phyloP scores from a whole-genome alignment of 805 yeast species.

The Metschnikowia vanudenii region DNA sequence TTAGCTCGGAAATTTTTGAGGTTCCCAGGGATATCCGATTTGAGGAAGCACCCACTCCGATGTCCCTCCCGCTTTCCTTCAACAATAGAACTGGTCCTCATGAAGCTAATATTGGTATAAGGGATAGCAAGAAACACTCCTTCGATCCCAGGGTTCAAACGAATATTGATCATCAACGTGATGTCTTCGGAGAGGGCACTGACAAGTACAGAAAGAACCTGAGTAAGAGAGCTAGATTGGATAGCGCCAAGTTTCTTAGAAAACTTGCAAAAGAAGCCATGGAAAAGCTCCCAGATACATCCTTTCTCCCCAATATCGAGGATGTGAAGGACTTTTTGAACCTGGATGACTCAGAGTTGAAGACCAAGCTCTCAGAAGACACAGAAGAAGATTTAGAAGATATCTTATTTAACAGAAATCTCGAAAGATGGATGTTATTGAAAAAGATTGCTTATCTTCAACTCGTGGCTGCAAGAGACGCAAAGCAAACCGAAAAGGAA shows the following conservation, averaged over 20 bases:
- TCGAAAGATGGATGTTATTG: conserved; percentile 67
- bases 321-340: conserved; percentile 57
- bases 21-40: conserved; percentile 27
- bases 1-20: conserved; percentile 7
- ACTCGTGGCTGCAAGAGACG: conserved; percentile 56
- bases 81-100: conserved; percentile 78
- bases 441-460: conserved; percentile 71
- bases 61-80: conserved; percentile 57
- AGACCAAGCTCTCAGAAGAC: conserved; percentile 34
- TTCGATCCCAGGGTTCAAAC: conserved; percentile 78
- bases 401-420: conserved; percentile 41
- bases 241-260: conserved; percentile 54
- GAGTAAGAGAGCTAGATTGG: conserved; percentile 49
- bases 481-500: conserved; percentile 39
- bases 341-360: conserved; percentile 39
- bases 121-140: conserved; percentile 79
- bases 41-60: conserved; percentile 29
- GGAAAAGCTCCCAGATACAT: conserved; percentile 31
- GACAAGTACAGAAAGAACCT: conserved; percentile 56
- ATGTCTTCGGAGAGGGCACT: conserved; percentile 73
- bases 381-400: conserved; percentile 41
- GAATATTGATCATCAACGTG: conserved; percentile 60
- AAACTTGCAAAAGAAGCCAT: conserved; percentile 53
- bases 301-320: conserved; percentile 55
- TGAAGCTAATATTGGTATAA: conserved; percentile 76